These are phyloP conservation scores for Strobilomyces confusus DNA, from an alignment of 768 basidiomycete genomes.

Conservation along the genomic window DNA sequence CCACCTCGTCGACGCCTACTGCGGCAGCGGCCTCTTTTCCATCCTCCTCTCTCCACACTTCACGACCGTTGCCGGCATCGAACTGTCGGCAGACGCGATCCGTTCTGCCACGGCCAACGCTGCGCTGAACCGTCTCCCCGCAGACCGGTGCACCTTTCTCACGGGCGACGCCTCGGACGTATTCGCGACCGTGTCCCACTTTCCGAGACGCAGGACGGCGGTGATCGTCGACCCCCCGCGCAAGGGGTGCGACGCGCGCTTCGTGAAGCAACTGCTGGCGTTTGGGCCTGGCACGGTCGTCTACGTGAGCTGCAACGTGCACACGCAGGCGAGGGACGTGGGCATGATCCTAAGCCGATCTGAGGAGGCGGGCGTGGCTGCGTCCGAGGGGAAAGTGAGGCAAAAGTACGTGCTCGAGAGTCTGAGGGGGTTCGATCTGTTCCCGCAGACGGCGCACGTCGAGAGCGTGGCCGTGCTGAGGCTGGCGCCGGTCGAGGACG, in stretches of 20 bases:
- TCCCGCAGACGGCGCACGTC: constrained; percentile 95
- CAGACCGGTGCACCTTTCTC: constrained; percentile 59
- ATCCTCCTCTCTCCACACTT: constrained; percentile 79
- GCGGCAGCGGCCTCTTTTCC: constrained; percentile 85
- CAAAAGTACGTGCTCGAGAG: constrained; percentile 75
- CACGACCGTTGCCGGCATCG: constrained; percentile 78
- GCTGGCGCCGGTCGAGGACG: constrained; percentile 27
- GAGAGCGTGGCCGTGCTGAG: constrained; percentile 75
- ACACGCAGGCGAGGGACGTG: constrained; percentile 87
- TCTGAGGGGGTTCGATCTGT: constrained; percentile 87
- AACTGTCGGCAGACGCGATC: constrained; percentile 74
- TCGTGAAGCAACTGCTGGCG: constrained; percentile 69
- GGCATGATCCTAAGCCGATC: constrained; percentile 59
- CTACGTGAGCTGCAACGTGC: constrained; percentile 95
- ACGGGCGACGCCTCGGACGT: constrained; percentile 86
- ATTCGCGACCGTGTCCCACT: constrained; percentile 61
- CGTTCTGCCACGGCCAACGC: constrained; percentile 65
- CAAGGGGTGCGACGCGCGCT: constrained; percentile 85
- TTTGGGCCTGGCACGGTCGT: constrained; percentile 71
- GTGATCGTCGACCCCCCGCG: constrained; percentile 88
- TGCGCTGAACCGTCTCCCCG: constrained; percentile 53
- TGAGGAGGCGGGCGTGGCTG: constrained; percentile 34
- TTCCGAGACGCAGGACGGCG: constrained; percentile 63
- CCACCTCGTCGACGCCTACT: constrained; percentile 94
- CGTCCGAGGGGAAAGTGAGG: constrained; percentile 15